phyloP scores from a whole-genome alignment of 495 filamentous ascomycete species.

The Peziza echinospora region DNA sequence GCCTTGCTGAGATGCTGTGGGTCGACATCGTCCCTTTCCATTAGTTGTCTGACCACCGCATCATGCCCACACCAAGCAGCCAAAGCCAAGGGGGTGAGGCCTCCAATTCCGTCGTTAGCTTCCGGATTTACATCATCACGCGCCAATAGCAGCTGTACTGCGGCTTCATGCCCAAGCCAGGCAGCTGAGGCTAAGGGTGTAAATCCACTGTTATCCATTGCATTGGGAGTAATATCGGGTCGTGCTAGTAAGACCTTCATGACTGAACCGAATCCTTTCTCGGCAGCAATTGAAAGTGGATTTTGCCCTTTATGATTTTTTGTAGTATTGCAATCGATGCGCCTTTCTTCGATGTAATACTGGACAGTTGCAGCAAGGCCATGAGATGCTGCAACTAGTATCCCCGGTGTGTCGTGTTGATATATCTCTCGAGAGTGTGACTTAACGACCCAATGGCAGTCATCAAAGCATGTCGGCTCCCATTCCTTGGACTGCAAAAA shows the following conservation, averaged over 20 bases:
- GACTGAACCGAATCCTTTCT: too few relatives aligned
- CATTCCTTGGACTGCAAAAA: too few relatives aligned
- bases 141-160: conserved; percentile 13
- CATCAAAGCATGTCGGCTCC: too few relatives aligned
- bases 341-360: neutral
- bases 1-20: neutral
- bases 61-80: neutral
- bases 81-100: conserved; percentile 18
- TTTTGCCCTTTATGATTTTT: neutral
- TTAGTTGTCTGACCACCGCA: conserved; percentile 7
- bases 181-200: conserved; percentile 19
- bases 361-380: neutral
- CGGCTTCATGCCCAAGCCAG: conserved; percentile 10
- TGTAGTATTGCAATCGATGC: neutral
- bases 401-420: too few relatives aligned
- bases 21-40: conserved; percentile 4
- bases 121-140: conserved; percentile 6
- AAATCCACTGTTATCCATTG: neutral
- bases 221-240: too few relatives aligned
- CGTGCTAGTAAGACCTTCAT: too few relatives aligned
- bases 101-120: conserved; percentile 6
- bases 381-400: neutral
- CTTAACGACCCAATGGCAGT: too few relatives aligned
- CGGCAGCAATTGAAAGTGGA: neutral
- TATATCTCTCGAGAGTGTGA: too few relatives aligned